Percentiles rank a stretch among this genome's conserved stretches.
phyloP scores from a whole-genome alignment of 176 grass and related monocot species.

The Musa schizocarpa region DNA sequence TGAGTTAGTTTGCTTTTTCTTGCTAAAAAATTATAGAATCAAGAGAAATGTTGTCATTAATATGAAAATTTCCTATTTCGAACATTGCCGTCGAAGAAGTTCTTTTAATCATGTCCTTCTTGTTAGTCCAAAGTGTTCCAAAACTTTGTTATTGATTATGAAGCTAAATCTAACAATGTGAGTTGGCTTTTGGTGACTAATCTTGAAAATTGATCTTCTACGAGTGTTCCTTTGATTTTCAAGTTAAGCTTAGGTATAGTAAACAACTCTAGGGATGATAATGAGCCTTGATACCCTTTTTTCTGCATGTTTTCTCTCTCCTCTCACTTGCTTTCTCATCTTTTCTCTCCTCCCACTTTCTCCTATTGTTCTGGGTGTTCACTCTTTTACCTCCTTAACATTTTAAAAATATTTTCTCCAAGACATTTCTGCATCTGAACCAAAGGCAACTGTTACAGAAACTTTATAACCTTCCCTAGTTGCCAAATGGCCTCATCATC shows the following conservation, averaged over 20 bases:
- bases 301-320: background rate
- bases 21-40: background rate
- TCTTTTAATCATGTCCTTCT: background rate
- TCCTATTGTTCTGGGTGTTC: background rate
- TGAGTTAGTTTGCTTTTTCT: background rate
- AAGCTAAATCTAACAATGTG: background rate
- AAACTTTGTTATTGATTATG: background rate
- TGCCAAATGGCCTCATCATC: background rate
- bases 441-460: background rate
- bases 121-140: background rate
- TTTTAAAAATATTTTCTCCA: background rate
- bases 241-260: too few species aligned
- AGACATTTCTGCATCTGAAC: background rate
- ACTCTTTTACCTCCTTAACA: background rate
- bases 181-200: background rate
- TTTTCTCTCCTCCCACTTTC: background rate
- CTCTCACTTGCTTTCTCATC: background rate
- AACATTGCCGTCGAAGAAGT: background rate
- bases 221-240: too few species aligned
- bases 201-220: background rate
- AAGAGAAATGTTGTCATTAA: background rate
- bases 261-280: too few species aligned
- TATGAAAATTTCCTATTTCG: too few species aligned
- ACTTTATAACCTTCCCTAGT: background rate
- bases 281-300: background rate